These are phyloP conservation scores for Pichia cactophila DNA, from an alignment of 1,139 yeast species.

Conservation along the genomic window DNA sequence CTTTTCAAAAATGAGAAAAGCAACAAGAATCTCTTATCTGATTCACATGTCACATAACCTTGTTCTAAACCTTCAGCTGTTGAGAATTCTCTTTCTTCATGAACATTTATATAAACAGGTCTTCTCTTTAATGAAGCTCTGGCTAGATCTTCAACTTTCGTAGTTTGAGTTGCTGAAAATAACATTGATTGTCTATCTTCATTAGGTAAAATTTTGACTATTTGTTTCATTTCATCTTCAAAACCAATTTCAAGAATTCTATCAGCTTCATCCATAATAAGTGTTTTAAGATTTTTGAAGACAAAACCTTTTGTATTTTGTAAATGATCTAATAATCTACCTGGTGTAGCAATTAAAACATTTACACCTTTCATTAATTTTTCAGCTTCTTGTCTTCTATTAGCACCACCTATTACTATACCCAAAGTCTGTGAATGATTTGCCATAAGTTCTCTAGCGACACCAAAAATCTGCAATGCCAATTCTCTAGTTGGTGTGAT, in stretches of 20 bases:
- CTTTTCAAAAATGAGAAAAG: conserved; percentile 89
- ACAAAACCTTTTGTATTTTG: conserved; percentile 94
- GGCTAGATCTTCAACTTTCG: conserved; percentile 96
- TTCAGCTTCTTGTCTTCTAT: conserved; percentile 94
- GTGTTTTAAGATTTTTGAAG: conserved; percentile 87
- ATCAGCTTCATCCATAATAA: conserved; percentile 95
- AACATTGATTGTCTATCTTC: conserved; percentile 95
- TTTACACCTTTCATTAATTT: conserved; percentile 91
- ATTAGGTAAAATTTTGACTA: conserved; percentile 85
- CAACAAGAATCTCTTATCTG: conserved; percentile 85
- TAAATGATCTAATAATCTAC: conserved; percentile 89
- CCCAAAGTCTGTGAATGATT: conserved; percentile 92
- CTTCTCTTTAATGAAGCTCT: conserved; percentile 93
- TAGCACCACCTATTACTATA: conserved; percentile 96
- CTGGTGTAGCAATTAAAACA: conserved; percentile 92
- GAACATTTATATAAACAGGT: conserved; percentile 92
- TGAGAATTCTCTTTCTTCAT: conserved; percentile 70
- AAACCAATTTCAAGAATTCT: conserved; percentile 94
- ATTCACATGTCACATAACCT: conserved; percentile 95
- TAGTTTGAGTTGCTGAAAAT: conserved; percentile 97
- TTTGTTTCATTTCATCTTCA: conserved; percentile 97
- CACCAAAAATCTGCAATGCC: conserved; percentile 95
- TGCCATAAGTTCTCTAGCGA: conserved; percentile 87
- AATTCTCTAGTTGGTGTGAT: conserved; percentile 88
- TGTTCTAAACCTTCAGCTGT: conserved; percentile 97